Base-by-base conservation (phyloP, 2,329 filamentous ascomycete species). In the Ceratocystis cubensis region DNA sequence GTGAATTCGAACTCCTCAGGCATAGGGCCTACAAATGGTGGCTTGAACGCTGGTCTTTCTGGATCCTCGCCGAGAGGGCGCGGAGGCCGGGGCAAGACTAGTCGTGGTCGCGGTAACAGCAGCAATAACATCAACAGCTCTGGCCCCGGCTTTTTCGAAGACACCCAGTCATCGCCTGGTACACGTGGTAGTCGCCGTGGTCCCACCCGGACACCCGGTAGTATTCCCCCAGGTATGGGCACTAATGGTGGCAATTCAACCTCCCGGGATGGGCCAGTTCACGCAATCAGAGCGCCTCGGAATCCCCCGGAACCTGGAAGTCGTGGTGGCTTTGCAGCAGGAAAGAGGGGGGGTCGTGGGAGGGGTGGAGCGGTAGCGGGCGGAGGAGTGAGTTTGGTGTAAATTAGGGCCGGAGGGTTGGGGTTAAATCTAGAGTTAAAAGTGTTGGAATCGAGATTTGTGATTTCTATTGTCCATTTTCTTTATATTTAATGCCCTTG, bases 251-350 rank as follows among this genome's bases (percentile, higher is more conserved):
- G 78, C 67, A 75, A 79, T 20, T 78, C 78, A 13, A 80, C 81
- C 17, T 82, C 81, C n/a, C 82, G 80, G 65, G 82, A 85, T 33
- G 83, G 88, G 61, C 84, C 87, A 69, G 81, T 88, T 63, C 84
- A 87, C 70, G 83, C 89, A 17, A 82, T 91, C 68, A 84, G 92
- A 69, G 80, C 84, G 72, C 91, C 92, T 1, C 83, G 84, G 71
- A 91, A 91, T 8, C 92, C 56, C 25, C 56, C 92, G 8, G 89
- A 95, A 73, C 82, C 82, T 61, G 89, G 81, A 73, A 88, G 88
- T 67, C 82, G 88, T 72, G 88, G 87, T 66, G 90, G 90, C 0
- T 91, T 91, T 75, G 88, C 88, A 6, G 66, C 22, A 3, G 28
- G 30, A 45, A 22, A 50, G 41, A 41, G 66, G 7, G 53, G 41